Conservation (phyloP, 768 basidiomycete species). For the Xerocomellus dryophilus region DNA sequence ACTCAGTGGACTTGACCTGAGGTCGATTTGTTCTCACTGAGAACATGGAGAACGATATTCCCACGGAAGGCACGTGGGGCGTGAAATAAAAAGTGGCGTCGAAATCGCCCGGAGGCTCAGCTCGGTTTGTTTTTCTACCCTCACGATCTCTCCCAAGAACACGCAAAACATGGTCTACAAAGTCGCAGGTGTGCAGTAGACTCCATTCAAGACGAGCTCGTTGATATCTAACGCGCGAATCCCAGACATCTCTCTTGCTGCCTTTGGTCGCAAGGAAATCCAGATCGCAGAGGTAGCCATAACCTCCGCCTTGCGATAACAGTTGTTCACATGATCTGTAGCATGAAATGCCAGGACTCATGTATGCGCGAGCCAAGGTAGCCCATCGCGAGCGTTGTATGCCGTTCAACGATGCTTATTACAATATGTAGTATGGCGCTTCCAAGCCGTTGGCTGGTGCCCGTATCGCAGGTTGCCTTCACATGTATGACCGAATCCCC, state of each 20-base stretch:
- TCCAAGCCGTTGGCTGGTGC: constrained; percentile 89
- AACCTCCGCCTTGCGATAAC: constrained; percentile 13
- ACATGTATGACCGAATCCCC: constrained; percentile 63
- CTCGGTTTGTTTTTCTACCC: constrained; percentile 25
- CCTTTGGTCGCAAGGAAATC: constrained; percentile 99
- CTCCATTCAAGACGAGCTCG: not conserved
- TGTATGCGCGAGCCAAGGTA: constrained; percentile 89
- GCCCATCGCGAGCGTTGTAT: not conserved
- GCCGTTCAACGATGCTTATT: constrained; percentile 13
- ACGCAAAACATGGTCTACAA: constrained; percentile 71
- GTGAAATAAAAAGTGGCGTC: constrained; percentile 32
- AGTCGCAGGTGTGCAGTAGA: constrained; percentile 64
- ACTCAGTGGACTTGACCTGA: not conserved
- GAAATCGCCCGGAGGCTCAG: constrained; percentile 16
- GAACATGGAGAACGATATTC: constrained; percentile 9
- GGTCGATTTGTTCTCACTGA: not conserved
- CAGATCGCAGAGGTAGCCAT: constrained; percentile 90
- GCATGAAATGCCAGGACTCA: constrained; percentile 95
- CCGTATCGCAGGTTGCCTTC: constrained; percentile 95
- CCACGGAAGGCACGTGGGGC: constrained; percentile 32
- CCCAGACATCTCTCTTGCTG: constrained; percentile 91
- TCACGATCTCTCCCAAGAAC: constrained; percentile 19
- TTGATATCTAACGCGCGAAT: constrained; percentile 1
- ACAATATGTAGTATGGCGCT: constrained; percentile 59
- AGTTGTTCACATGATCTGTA: constrained; percentile 30